phyloP scores from a whole-genome alignment of 2,329 filamentous ascomycete species.

The Paraconiothyrium brasiliense region DNA sequence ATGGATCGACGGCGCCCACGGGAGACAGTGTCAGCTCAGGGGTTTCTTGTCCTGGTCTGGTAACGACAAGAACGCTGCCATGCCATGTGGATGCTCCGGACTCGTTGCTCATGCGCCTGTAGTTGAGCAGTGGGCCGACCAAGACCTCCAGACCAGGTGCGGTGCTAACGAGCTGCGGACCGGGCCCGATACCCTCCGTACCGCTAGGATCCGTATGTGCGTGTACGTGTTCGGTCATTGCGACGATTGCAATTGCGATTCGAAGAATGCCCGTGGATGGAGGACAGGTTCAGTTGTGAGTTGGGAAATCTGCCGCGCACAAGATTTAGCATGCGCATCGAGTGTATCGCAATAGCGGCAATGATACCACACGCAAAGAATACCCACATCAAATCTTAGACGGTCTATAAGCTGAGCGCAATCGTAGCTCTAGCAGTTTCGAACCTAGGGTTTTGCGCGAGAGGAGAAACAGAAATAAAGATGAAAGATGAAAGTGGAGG shows the following conservation, averaged over 20 bases:
- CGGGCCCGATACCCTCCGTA: constrained; percentile 51
- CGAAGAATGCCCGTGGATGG: not conserved
- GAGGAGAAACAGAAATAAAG: not conserved
- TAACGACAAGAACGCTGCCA: constrained; percentile 86
- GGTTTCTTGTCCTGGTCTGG: constrained; percentile 72
- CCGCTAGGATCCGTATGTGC: constrained; percentile 36
- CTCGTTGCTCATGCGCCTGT: constrained; percentile 73
- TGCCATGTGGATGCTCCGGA: constrained; percentile 69
- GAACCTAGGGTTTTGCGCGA: not conserved
- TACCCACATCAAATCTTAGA: constrained; percentile 11
- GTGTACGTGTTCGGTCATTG: constrained; percentile 21
- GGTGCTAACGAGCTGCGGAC: constrained; percentile 56
- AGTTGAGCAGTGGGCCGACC: constrained; percentile 80
- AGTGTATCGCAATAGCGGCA: not conserved
- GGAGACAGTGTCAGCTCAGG: constrained; percentile 67
- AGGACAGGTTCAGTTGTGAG: not conserved
- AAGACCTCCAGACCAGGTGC: constrained; percentile 64
- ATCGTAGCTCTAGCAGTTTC: constrained; percentile 1
- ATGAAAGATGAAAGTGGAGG: not conserved
- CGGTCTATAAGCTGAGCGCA: constrained; percentile 7
- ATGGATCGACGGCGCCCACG: constrained; percentile 53
- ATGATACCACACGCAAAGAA: not conserved
- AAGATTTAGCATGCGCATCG: constrained; percentile 2
- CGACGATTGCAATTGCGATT: constrained; percentile 6
- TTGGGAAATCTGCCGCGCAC: not conserved